Base-by-base conservation (phyloP, 2,329 filamentous ascomycete species). In the Aspergillus novofumigatus region DNA sequence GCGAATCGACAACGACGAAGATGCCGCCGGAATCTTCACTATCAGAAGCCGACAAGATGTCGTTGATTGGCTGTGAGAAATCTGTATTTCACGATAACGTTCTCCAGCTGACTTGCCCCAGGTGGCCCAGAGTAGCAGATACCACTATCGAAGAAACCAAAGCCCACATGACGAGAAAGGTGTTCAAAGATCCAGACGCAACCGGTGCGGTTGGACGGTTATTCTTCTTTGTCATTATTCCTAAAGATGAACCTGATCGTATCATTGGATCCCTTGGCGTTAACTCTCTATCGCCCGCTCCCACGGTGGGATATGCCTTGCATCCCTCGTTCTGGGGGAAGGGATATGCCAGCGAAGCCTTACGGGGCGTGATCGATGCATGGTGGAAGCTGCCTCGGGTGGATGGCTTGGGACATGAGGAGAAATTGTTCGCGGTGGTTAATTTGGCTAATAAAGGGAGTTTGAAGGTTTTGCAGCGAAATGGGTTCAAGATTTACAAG, bases 61-160 rank as follows among this genome's bases (percentile, higher is more conserved):
- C 32, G 67, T 66, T 23, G 56, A 64, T 25, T 70, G 64, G 62
- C 63, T 69, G 67, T 70, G 61, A 59, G 61, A 44, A 25, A 41
- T 1, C 25, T 26, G 25, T 3, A 38, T 20, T 21, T 21, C 14
- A 17, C 17, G 35, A 17, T n/a, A 7, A 23, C 1, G 1, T 3
- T 6, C 29, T 9, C 17, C 10, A 6, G 21, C 49, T 17, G 2
- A 51, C n/a, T 23, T 4, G 10, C 20, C 21, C 2, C 21, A 65
- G 59, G 4, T 61, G 59, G 60, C 57, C 62, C 2, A 59, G 52
- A 38, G 25, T 55, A 8, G 53, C 58, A 4, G 61, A 62, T 41
- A 54, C 50, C 8, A 26, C 58, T 3, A 52, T 66, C 17, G 44
- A 59, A 41, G 60, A 62, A 48, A 62, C 60, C 48, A 58, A 65